Evolutionary conservation across 2,329 filamentous ascomycete genomes (phyloP).

Genomic region (Ceratocystiopsis minuta): DNA sequence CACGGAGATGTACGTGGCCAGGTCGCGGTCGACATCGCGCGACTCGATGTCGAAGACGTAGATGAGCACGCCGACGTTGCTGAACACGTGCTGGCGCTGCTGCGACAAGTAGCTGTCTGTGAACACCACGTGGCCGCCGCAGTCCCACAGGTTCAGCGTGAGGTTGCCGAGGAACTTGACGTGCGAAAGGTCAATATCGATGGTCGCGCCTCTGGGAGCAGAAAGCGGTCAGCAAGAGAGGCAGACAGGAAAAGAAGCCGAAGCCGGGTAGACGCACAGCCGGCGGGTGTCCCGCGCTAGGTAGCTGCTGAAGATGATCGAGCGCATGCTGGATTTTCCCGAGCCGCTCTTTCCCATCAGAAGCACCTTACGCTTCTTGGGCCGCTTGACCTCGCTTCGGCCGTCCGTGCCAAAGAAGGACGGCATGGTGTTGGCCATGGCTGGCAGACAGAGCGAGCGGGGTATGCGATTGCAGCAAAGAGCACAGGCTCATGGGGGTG

Average conservation of each 20-base stretch:
- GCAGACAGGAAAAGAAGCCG: no score
- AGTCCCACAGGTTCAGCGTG: conserved; percentile 96
- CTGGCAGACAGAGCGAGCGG: no score
- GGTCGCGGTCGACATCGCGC: conserved; percentile 80
- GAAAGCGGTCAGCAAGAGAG: no score
- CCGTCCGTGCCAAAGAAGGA: conserved; percentile 6
- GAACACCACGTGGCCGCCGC: conserved; percentile 94
- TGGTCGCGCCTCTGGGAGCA: conserved; percentile 52
- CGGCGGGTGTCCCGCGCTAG: conserved; percentile 88
- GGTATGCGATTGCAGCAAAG: no score
- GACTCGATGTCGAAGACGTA: conserved; percentile 99
- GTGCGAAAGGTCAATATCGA: conserved; percentile 95
- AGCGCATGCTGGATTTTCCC: conserved; percentile 95
- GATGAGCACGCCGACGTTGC: conserved; percentile 88
- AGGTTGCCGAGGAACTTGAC: conserved; percentile 98
- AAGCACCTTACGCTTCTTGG: conserved; percentile 74
- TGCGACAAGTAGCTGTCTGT: conserved; percentile 96
- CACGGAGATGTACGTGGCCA: conserved; percentile 82
- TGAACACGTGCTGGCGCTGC: conserved; percentile 91
- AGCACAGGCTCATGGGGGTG: no score
- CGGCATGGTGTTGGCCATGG: conserved; percentile 2
- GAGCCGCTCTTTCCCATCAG: conserved; percentile 93
- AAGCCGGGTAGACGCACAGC: conserved; percentile 22
- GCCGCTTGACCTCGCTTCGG: conserved; percentile 37
- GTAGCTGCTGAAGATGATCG: conserved; percentile 98